phyloP scores from a whole-genome alignment of 2,329 filamentous ascomycete genomes.

The Fusarium sp. region DNA sequence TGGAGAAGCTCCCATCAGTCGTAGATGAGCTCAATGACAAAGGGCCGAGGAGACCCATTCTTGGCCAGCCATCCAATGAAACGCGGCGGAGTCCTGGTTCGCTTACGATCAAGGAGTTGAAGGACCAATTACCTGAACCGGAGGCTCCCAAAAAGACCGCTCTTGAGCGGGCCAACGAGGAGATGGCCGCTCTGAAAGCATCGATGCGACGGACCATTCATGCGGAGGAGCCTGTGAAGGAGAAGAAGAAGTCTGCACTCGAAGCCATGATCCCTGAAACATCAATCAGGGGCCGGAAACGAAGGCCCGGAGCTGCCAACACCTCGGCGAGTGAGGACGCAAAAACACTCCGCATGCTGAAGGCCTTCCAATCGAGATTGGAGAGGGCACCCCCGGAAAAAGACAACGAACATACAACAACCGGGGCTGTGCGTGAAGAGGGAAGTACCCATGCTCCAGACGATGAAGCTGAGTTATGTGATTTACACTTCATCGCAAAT shows the following conservation, averaged over 20 bases:
- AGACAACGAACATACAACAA: slow-evolving; percentile 34
- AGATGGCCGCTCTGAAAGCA: slow-evolving; percentile 82
- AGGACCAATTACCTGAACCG: slow-evolving; percentile 39
- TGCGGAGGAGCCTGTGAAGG: slow-evolving; percentile 56
- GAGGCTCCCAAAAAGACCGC: slow-evolving; percentile 56
- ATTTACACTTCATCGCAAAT: slow-evolving; percentile 94
- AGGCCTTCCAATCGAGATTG: slow-evolving; percentile 82
- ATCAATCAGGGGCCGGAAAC: slow-evolving; percentile 75
- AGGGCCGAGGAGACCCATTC: not conserved
- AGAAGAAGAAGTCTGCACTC: slow-evolving; percentile 72
- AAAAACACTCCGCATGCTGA: slow-evolving; percentile 74
- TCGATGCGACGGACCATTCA: slow-evolving; percentile 77
- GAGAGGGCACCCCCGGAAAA: slow-evolving; percentile 61
- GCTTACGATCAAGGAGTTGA: slow-evolving; percentile 12
- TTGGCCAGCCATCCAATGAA: slow-evolving; percentile 5
- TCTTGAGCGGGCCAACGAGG: slow-evolving; percentile 77
- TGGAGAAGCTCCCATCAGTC: slow-evolving; percentile 25
- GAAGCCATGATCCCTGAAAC: slow-evolving; percentile 79
- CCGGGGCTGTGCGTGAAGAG: slow-evolving; percentile 40
- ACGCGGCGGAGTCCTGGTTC: slow-evolving; percentile 22
- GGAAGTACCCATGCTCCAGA: slow-evolving; percentile 50
- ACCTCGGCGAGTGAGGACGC: slow-evolving; percentile 66
- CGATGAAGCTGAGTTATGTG: slow-evolving; percentile 81
- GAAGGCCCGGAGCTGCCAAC: slow-evolving; percentile 66
- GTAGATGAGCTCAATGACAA: slow-evolving; percentile 16